These are phyloP conservation scores for Mycena albidolilacea DNA, from an alignment of 768 basidiomycete species.

Conservation along the genomic window DNA sequence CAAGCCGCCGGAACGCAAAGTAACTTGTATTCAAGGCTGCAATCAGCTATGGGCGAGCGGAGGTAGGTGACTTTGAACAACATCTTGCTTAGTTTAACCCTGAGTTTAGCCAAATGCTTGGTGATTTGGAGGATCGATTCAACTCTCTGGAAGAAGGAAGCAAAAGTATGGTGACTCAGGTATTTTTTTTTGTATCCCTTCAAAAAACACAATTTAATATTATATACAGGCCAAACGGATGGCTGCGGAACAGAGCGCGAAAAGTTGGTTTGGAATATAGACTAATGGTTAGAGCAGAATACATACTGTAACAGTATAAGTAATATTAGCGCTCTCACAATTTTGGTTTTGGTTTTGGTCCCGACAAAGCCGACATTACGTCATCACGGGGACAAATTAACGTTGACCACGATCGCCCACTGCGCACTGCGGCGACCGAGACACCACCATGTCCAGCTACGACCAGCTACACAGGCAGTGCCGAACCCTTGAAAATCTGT, in stretches of 20 bases:
- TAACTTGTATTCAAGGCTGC: conserved; percentile 61
- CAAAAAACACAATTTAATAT: neutral
- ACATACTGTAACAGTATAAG: neutral
- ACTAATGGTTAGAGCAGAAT: neutral
- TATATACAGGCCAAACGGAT: conserved; percentile 69
- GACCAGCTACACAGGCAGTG: conserved; percentile 93
- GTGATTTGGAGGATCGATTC: conserved; percentile 73
- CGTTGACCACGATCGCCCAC: neutral
- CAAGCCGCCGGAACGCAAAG: conserved; percentile 54
- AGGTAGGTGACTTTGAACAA: conserved; percentile 60
- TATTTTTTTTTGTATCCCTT: conserved; percentile 42
- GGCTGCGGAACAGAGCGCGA: conserved; percentile 74
- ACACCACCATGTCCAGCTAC: conserved; percentile 76
- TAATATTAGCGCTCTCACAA: neutral
- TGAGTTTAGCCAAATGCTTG: conserved; percentile 68
- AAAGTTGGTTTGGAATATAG: conserved; percentile 76
- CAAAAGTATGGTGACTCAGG: conserved; percentile 76
- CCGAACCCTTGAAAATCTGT: conserved; percentile 92
- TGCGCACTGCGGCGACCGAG: neutral
- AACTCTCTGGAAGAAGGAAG: conserved; percentile 77
- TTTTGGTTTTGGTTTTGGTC: no score
- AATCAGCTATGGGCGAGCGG: conserved; percentile 73
- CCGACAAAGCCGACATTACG: neutral
- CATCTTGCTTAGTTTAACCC: neutral
- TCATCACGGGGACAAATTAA: neutral